Evolutionary conservation across 2,329 filamentous ascomycete genomes (phyloP).

Genomic region (Zopfia rhizophila): DNA sequence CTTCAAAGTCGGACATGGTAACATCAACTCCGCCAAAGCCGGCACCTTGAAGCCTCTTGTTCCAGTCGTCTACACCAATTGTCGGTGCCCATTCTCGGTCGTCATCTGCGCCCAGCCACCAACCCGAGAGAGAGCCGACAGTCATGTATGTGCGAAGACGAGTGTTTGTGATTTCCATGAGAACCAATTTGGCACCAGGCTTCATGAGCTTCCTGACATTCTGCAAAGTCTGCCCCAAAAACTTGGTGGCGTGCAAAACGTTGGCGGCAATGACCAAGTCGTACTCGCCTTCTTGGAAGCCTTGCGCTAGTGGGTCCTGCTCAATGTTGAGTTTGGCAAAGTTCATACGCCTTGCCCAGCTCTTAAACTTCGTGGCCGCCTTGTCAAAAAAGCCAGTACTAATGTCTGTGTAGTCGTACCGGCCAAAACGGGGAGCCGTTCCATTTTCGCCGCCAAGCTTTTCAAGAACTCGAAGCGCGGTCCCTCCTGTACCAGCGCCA

Average conservation of each 20-base stretch:
- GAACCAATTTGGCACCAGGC: conserved; percentile 35
- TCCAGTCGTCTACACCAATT: conserved; percentile 46
- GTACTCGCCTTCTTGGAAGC: conserved; percentile 27
- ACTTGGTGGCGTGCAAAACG: conserved; percentile 37
- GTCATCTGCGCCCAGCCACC: conserved; percentile 11
- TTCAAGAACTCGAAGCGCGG: conserved; percentile 12
- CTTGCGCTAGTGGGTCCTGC: conserved; percentile 29
- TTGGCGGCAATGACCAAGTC: conserved; percentile 45
- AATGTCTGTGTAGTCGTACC: conserved; percentile 27
- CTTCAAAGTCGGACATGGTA: conserved; percentile 11
- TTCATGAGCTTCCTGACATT: conserved; percentile 26
- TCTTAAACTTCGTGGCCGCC: conserved; percentile 11
- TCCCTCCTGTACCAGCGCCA: conserved; percentile 20
- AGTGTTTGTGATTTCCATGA: conserved; percentile 23
- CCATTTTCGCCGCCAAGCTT: conserved; percentile 1
- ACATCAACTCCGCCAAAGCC: conserved; percentile 44
- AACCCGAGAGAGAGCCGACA: background rate
- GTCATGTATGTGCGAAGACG: conserved; percentile 14
- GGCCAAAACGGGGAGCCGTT: background rate
- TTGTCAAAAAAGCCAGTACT: conserved; percentile 22
- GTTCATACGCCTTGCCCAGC: conserved; percentile 11
- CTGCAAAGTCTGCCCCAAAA: conserved; percentile 23
- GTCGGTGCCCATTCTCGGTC: conserved; percentile 41
- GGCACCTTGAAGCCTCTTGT: conserved; percentile 38
- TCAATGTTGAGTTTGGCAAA: conserved; percentile 30